Base-by-base conservation (phyloP, 805 yeast genomes). In the Wickerhamiella allomyrinae region DNA sequence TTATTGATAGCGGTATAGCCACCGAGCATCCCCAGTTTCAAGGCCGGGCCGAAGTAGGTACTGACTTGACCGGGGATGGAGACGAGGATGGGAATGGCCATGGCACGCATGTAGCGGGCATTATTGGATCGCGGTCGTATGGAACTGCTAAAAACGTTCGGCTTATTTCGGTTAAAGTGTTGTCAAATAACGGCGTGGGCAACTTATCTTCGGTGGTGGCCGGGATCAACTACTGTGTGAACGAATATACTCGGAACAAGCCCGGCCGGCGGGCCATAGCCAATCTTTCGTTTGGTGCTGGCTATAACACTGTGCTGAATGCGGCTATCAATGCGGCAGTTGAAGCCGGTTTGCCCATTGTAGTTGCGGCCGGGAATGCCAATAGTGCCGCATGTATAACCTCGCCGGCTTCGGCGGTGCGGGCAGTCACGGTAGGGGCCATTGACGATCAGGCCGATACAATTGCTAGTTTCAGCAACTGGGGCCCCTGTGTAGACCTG, bases 21-120 rank as follows among this genome's bases (percentile, higher is more conserved):
- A 46, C 52, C 7, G 55, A 54, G 19, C 71, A 69, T 41, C 63
- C 66, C 2, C 75, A 72, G 34, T 67, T 71, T 44, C 61, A 57
- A 4, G 60, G 63, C 3, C 59, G 75, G 29, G 70, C 67, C 0
- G 53, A 59, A 10, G 55, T 57, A 35, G 60, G 71, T 15, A 65
- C 61, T 0, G 76, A 73, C 43, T 66, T 70, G 48, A 69, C 76
- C 1, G 58, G 57, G 3, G 67, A 63, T 31, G 66, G 65, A 9
- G 42, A 68, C 1, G 84, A 82, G 6, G 95, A 87, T 56, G 62
- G 62, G 8, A 77, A 78, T 51, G 95, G 95, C 0, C 96, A 86
- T 58, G 96, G 62, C n/a, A 84, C 95, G 1, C 95, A 86, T 59
- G 93, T 87, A 38, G 94, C 95, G 0, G 95, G 95, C 3, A 64